Conservation (phyloP, 805 yeast genomes). For the Jamesozyma lodderae region DNA sequence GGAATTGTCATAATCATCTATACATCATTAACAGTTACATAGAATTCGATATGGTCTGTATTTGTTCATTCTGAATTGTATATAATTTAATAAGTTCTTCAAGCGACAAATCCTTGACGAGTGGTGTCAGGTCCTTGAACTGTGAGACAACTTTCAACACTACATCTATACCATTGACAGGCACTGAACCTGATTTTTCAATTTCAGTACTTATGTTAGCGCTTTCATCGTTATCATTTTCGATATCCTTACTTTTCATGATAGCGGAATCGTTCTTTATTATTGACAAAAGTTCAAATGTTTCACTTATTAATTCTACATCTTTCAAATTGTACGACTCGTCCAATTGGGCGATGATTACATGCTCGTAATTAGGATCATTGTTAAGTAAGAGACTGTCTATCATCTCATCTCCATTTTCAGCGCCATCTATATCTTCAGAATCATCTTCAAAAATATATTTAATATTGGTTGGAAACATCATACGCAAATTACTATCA, state of each 20-base stretch:
- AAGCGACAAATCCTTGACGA: constrained; percentile 12
- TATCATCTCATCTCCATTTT: not conserved
- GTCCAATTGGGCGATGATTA: constrained; percentile 20
- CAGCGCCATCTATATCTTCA: constrained; percentile 2
- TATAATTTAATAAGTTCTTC: constrained; percentile 19
- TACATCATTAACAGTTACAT: constrained; percentile 4
- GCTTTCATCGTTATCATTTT: not conserved
- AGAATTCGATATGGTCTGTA: constrained; percentile 16
- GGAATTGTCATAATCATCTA: constrained; percentile 30
- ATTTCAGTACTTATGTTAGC: not conserved
- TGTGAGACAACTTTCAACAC: constrained; percentile 23
- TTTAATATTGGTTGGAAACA: constrained; percentile 25
- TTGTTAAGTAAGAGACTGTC: too few relatives aligned
- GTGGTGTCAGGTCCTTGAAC: constrained; percentile 14
- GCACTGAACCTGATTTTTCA: not conserved
- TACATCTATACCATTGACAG: constrained; percentile 10
- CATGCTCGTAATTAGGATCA: constrained; percentile 19
- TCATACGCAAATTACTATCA: constrained; percentile 1
- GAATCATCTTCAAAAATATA: constrained; percentile 29
- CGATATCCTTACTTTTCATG: too few relatives aligned
- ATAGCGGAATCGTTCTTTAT: constrained; percentile 1
- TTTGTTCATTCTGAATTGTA: constrained; percentile 22
- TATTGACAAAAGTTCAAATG: constrained; percentile 19
- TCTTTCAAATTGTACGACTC: constrained; percentile 11
- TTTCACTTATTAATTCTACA: constrained; percentile 24